Evolutionary conservation across 352 stramenopile species (phyloP).

Genomic region (Globisporangium orthogonon): DNA sequence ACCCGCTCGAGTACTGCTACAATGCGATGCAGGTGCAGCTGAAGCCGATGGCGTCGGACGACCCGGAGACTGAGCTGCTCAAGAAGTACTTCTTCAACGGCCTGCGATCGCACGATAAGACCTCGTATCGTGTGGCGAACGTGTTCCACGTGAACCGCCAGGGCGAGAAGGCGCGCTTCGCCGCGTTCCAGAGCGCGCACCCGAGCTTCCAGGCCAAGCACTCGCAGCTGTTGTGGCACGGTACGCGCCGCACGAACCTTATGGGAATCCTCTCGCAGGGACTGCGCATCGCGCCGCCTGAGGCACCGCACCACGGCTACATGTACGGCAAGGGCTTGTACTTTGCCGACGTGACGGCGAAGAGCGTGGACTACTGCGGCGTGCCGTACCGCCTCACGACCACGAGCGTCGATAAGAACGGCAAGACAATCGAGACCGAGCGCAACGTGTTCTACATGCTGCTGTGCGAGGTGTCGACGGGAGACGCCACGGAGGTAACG

Average conservation of each 20-base stretch:
- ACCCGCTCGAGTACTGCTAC: constrained; percentile 81
- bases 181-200: constrained; percentile 30
- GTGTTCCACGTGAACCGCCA: constrained; percentile 58
- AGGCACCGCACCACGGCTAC: constrained; percentile 77
- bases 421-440: constrained; percentile 32
- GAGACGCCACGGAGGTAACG: constrained; percentile 29
- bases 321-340: constrained; percentile 85
- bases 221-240: constrained; percentile 77
- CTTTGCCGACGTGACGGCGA: constrained; percentile 73
- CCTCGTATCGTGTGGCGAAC: constrained; percentile 49
- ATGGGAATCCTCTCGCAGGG: constrained; percentile 84
- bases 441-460: constrained; percentile 66
- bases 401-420: constrained; percentile 18
- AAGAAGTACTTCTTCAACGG: constrained; percentile 62
- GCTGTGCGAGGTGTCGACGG: constrained; percentile 63
- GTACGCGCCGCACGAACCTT: constrained; percentile 74
- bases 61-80: constrained; percentile 39
- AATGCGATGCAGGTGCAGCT: constrained; percentile 63
- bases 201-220: constrained; percentile 30
- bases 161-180: constrained; percentile 46
- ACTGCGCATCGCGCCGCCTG: constrained; percentile 78
- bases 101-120: constrained; percentile 18
- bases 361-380: constrained; percentile 75
- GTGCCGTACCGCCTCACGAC: constrained; percentile 39
- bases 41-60: constrained; percentile 18